A percentile compares a stretch with the other conserved stretches of the same genome.
Conservation (phyloP, 495 filamentous ascomycete genomes). For the Sordaria brevicollis region DNA sequence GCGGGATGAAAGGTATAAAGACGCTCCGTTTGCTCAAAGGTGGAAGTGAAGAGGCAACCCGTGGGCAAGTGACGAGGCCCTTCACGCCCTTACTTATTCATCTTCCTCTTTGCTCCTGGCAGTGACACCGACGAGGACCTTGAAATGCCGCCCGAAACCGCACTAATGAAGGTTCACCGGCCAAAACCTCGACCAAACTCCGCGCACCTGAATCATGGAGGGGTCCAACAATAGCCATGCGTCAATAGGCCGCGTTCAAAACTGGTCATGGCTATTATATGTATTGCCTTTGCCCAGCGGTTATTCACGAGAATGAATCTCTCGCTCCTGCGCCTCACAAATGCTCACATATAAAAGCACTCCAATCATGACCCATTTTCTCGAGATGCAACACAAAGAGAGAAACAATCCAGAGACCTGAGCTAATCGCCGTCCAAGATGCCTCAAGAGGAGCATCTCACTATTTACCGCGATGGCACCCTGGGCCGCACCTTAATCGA, state of each 20-base stretch:
- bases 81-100: too few species aligned
- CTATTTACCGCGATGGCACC: neutral
- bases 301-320: too few species aligned
- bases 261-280: neutral
- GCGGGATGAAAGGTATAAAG: too few species aligned
- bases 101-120: neutral
- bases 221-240: neutral
- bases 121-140: neutral
- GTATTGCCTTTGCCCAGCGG: neutral
- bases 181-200: neutral
- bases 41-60: too few species aligned
- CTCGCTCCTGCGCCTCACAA: too few species aligned
- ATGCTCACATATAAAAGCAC: neutral
- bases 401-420: neutral
- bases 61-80: too few species aligned
- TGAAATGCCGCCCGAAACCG: neutral
- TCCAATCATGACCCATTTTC: neutral
- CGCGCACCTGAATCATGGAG: neutral
- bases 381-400: neutral
- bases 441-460: neutral
- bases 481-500: neutral
- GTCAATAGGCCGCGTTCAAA: neutral
- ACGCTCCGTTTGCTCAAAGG: too few species aligned
- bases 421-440: neutral
- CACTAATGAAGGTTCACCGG: neutral